A percentile compares a stretch with the other conserved stretches of the same genome.
phyloP scores from a whole-genome alignment of 108 stramenopile genomes.

The Hondaea fermentalgiana region DNA sequence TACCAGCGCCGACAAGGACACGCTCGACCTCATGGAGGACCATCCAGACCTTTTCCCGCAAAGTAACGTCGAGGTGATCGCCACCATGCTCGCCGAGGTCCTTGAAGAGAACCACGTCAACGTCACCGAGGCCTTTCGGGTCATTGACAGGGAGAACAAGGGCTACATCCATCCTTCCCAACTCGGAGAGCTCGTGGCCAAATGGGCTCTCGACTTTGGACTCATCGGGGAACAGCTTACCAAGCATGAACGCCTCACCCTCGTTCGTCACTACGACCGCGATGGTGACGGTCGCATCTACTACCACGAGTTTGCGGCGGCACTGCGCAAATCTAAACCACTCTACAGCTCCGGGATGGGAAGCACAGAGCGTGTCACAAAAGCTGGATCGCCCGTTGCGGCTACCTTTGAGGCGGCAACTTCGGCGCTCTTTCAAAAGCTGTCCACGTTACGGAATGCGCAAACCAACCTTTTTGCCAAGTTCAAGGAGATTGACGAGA shows the following conservation, averaged over 20 bases:
- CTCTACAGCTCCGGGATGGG: background rate
- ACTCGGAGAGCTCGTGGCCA: background rate
- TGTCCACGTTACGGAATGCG: background rate
- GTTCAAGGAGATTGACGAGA: background rate
- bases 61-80: background rate
- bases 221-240: background rate
- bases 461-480: background rate
- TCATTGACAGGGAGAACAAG: background rate
- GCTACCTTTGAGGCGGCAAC: background rate
- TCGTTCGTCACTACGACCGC: conserved; percentile 10
- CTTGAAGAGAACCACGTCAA: background rate
- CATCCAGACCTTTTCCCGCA: background rate
- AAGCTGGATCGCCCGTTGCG: background rate
- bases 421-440: background rate
- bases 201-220: conserved; percentile 2
- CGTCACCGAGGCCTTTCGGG: background rate
- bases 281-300: conserved; percentile 10
- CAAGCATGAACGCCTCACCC: background rate
- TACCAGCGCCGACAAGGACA: background rate
- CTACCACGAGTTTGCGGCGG: background rate
- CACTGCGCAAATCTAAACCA: background rate
- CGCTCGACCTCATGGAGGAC: conserved; percentile 1
- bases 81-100: background rate
- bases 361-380: background rate
- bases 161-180: background rate